Base-by-base conservation (phyloP, 208 protist species). In the Herpetomonas tarakana region DNA sequence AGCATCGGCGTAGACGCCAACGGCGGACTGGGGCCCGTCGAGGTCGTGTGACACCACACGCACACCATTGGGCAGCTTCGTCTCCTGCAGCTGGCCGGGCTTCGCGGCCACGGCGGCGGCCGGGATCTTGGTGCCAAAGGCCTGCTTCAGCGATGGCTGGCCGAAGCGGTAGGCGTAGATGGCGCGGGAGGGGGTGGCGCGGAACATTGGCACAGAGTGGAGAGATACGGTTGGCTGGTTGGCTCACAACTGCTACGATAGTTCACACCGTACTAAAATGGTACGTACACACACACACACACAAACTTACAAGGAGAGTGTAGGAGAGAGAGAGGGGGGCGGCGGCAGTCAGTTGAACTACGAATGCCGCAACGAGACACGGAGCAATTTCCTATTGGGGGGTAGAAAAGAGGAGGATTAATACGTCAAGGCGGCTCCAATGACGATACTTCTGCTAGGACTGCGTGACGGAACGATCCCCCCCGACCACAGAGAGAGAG, bases 121-220 rank as follows among this genome's bases (percentile, higher is more conserved):
- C 9, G 73, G 59, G 61, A 86, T 80, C 25, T 65, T 67, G 16
- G 55, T 75, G 18, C 73, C 72, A 64, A 91, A 91, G 45, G 73
- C 69, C 61, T 75, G 62, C 60, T 69, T 76, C 31, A 91, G 71
- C 14, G 81, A 83, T 16, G 84, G 84, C 71, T 91, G 84, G 16
- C 86, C 86, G 62, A 92, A 92, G 57, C 78, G 69, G 75, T 89
- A 92, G 56, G 86, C 71, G 58, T 83, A 86, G 65, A 88, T 86
- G n/a, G 53, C 44, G 26, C 74, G 66, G n/a, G 59, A 41, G 51
- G 64, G 65, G 38, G 76, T 80, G 46, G 71, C 71, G 58, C 81
- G 81, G 26, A 92, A 68, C 81, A 88, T 88, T 44, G 16, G 11
- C 22, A 60, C 49, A 25, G 14, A 57, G 46, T 16, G 30, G 14